Evolutionary conservation across 2,329 filamentous ascomycete genomes (phyloP).

Genomic region (Fonsecaea erecta): DNA sequence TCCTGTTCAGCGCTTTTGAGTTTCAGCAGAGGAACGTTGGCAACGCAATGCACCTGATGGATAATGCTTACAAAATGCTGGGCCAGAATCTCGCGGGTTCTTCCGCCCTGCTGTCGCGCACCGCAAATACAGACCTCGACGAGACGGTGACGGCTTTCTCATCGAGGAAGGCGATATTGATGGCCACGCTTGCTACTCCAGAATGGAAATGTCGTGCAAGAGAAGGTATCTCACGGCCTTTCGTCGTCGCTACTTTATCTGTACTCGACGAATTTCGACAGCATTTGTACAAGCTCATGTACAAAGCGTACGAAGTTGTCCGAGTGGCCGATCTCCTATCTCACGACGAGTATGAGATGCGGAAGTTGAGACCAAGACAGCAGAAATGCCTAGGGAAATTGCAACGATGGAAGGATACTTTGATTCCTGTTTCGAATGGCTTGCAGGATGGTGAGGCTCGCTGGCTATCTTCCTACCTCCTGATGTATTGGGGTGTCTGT

Average conservation of each 20-base stretch:
- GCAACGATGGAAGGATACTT: conserved; percentile 20
- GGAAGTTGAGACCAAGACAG: conserved; percentile 12
- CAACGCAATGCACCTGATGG: conserved; percentile 38
- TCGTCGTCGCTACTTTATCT: not conserved
- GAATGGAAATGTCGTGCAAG: conserved; percentile 14
- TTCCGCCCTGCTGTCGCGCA: not conserved
- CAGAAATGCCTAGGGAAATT: conserved; percentile 11
- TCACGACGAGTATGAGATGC: conserved; percentile 17
- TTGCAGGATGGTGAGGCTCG: conserved; percentile 4
- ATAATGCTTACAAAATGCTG: conserved; percentile 27
- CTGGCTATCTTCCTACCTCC: conserved; percentile 20
- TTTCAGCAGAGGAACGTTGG: conserved; percentile 43
- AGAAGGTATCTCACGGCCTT: not conserved
- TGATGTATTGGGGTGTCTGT: conserved; percentile 30
- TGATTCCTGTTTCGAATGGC: not conserved
- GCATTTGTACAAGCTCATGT: conserved; percentile 25
- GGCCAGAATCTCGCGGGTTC: conserved; percentile 13
- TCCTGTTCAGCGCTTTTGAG: conserved; percentile 32
- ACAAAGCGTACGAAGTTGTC: conserved; percentile 25
- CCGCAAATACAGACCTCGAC: conserved; percentile 8
- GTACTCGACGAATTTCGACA: conserved; percentile 18
- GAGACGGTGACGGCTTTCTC: conserved; percentile 27
- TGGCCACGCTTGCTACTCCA: conserved; percentile 20
- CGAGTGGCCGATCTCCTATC: conserved; percentile 14
- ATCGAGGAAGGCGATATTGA: conserved; percentile 22